Evolutionary conservation across 2,329 filamentous ascomycete genomes (phyloP).

Genomic region (Clonostachys rosea): DNA sequence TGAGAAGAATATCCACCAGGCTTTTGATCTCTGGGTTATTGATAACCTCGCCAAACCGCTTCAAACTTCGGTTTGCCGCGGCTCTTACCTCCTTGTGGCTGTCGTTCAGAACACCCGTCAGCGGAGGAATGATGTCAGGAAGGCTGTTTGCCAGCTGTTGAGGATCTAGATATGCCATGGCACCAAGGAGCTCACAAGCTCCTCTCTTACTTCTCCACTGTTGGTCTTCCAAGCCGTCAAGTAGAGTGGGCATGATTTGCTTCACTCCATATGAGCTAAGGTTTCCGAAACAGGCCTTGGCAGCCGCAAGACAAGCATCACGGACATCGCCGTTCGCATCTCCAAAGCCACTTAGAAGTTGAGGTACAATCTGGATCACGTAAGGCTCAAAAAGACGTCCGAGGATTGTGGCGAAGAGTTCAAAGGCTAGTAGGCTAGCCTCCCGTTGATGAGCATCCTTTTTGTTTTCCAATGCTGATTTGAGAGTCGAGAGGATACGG

Average conservation of each 20-base stretch:
- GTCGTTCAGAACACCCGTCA: conserved; percentile 92
- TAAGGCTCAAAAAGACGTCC: conserved; percentile 93
- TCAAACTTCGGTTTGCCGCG: conserved; percentile 91
- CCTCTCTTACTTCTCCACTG: conserved; percentile 99
- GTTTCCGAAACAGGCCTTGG: conserved; percentile 90
- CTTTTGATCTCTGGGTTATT: conserved; percentile 96
- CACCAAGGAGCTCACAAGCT: conserved; percentile 91
- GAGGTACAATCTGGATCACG: conserved; percentile 90
- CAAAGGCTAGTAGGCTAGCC: conserved; percentile 83
- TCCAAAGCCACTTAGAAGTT: conserved; percentile 84
- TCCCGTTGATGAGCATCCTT: conserved; percentile 87
- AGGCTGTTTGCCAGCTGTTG: conserved; percentile 89
- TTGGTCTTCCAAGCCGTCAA: conserved; percentile 87
- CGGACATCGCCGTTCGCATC: conserved; percentile 85
- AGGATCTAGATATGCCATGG: conserved; percentile 97
- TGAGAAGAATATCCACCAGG: conserved; percentile 85
- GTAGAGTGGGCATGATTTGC: conserved; percentile 83
- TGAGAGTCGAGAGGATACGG: conserved; percentile 78
- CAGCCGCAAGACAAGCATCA: conserved; percentile 86
- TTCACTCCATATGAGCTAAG: conserved; percentile 96
- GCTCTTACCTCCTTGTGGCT: conserved; percentile 95
- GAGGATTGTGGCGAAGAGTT: conserved; percentile 81
- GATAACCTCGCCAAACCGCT: conserved; percentile 97
- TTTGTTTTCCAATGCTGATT: conserved; percentile 86
- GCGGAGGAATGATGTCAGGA: conserved; percentile 92